A percentile compares a stretch with the other conserved stretches of the same genome.
phyloP scores from a whole-genome alignment of 768 basidiomycete genomes.

The Trametes coccinea region DNA sequence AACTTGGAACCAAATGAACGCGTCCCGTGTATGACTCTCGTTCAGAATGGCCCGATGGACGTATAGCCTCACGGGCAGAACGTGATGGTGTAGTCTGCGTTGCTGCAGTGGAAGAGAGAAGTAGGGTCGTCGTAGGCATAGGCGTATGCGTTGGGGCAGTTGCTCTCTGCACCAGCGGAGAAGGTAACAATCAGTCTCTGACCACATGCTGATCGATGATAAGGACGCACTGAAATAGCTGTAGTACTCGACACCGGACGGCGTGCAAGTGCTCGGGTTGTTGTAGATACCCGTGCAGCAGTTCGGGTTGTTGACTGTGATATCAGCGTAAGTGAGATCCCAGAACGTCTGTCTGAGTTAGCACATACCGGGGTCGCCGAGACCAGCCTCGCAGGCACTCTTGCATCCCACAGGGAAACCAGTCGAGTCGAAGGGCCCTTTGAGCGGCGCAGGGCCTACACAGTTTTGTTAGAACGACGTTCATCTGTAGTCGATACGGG shows the following conservation, averaged over 20 bases:
- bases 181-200: background rate
- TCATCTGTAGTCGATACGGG: background rate
- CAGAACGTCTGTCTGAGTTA: too few relatives aligned
- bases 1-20: background rate
- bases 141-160: slow-evolving; percentile 49
- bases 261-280: slow-evolving; percentile 57
- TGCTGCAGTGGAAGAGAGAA: slow-evolving; percentile 47
- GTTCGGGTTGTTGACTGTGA: slow-evolving; percentile 52
- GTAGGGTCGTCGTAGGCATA: slow-evolving; percentile 54
- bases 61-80: slow-evolving; percentile 41
- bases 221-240: slow-evolving; percentile 45
- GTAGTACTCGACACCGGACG: slow-evolving; percentile 43
- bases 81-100: slow-evolving; percentile 46
- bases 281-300: slow-evolving; percentile 61
- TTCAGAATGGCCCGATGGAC: background rate
- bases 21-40: background rate
- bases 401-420: slow-evolving; percentile 46
- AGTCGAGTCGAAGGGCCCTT: slow-evolving; percentile 38
- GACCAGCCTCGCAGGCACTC: slow-evolving; percentile 42
- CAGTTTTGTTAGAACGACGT: background rate
- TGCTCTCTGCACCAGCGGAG: slow-evolving; percentile 33
- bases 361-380: slow-evolving; percentile 36
- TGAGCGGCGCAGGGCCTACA: slow-evolving; percentile 36
- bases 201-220: background rate
- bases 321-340: too few relatives aligned